Conservation (phyloP, 768 basidiomycete genomes). For the Amylocystis lapponica region DNA sequence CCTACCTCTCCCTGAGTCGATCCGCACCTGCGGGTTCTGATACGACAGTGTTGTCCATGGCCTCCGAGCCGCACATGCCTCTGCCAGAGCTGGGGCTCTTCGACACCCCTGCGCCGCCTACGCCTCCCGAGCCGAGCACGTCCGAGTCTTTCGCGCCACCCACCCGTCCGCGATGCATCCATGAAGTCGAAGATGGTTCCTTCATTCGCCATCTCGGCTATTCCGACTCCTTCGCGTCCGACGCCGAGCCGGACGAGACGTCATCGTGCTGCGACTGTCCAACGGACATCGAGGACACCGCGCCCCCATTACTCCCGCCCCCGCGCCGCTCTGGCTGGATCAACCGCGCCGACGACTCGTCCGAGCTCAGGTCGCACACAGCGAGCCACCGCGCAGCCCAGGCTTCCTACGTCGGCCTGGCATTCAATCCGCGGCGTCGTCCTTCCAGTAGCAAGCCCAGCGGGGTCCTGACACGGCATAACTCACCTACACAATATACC, state of each 20-base stretch:
- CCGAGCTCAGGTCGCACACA: constrained; percentile 48
- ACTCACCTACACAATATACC: constrained; percentile 39
- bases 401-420: no score
- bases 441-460: constrained; percentile 2
- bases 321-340: constrained; percentile 54
- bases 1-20: constrained; percentile 24
- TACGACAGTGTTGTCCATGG: constrained; percentile 20
- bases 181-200: constrained; percentile 41
- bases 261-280: constrained; percentile 19
- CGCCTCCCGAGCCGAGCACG: constrained; percentile 11
- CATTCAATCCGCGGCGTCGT: no score
- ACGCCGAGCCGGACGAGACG: constrained; percentile 4
- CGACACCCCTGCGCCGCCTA: not conserved
- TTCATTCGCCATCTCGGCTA: constrained; percentile 17
- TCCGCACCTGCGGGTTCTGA: constrained; percentile 30
- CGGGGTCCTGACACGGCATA: constrained; percentile 27
- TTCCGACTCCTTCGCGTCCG: constrained; percentile 3
- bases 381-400: constrained; percentile 23
- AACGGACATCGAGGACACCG: no score
- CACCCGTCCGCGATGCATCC: constrained; percentile 45
- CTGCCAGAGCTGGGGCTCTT: constrained; percentile 7
- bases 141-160: no score
- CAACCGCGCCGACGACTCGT: constrained; percentile 43
- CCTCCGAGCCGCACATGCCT: constrained; percentile 15
- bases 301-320: no score